Evolutionary conservation across 768 basidiomycete genomes (phyloP).

Genomic region (Hericium alpestre): DNA sequence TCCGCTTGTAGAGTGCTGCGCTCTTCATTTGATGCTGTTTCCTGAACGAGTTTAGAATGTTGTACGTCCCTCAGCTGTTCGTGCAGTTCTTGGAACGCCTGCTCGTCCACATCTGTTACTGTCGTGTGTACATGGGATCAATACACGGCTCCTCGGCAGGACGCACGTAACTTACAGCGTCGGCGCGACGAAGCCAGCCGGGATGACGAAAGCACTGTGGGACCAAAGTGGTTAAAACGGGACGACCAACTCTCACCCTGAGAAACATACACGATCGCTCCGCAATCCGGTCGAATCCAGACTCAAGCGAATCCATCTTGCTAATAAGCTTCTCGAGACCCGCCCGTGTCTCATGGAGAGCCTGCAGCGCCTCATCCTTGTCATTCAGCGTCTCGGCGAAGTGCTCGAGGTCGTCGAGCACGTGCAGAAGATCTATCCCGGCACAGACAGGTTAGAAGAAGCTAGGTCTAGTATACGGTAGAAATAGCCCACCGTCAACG

Average conservation of each 20-base stretch:
- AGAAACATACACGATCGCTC: conserved; percentile 65
- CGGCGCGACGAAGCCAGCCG: conserved; percentile 57
- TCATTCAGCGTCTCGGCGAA: conserved; percentile 39
- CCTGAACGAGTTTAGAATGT: conserved; percentile 46
- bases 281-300: conserved; percentile 77
- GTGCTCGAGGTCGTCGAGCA: conserved; percentile 57
- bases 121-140: background rate
- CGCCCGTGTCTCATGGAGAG: conserved; percentile 51
- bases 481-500: conserved; percentile 49
- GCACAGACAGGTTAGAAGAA: background rate
- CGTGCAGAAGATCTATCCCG: conserved; percentile 43
- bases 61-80: conserved; percentile 55
- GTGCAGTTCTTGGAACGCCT: conserved; percentile 60
- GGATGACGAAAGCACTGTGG: conserved; percentile 65
- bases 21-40: conserved; percentile 48
- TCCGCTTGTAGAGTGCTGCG: conserved; percentile 45
- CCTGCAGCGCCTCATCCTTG: conserved; percentile 30
- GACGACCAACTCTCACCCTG: background rate
- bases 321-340: conserved; percentile 58
- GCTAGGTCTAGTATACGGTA: background rate
- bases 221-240: conserved; percentile 5
- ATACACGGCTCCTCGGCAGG: conserved; percentile 1
- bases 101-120: conserved; percentile 71
- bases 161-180: conserved; percentile 42
- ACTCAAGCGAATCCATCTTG: conserved; percentile 72